Evolutionary conservation across 495 filamentous ascomycete species (phyloP), one percentile per base, ranked within the genome.

Genomic region (Annulohypoxylon stygium): DNA sequence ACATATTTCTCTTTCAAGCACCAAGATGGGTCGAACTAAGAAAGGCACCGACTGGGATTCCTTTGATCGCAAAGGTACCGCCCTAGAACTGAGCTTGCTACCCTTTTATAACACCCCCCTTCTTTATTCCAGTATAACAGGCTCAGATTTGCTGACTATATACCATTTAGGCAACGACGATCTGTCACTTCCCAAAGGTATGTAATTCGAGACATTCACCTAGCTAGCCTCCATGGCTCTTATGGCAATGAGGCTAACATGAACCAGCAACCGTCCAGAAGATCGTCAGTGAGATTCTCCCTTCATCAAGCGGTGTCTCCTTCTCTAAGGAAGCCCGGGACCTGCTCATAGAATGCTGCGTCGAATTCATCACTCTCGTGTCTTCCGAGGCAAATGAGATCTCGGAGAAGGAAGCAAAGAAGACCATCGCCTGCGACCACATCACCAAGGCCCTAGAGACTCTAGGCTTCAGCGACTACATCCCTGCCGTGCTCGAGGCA

Each of bases 381-480:
- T 97, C 95, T 25, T 96, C 93, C 39, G 94, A 99, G 83, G 97
- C 96, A 8, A 99, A 99, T 79, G 96, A 99, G 74, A 99, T 99
- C 70, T 93, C 94, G 14, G 96, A 99, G 81, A 97, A 95, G 76
- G 96, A 99, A 71, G 91, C 94, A 10, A 99, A 99, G 87, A 99
- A 99, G 85, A 99, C 96, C 0, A 99, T 99, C 63, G 95, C 94
- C 0, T 94, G 92, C 73, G 96, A 99, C 76, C 96, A 99, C 82
- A 95, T 98, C 73, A 94, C 95, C 74, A 93, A 93, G 76, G 97
- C 97, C 3, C 85, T 99, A 43, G 89, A 91, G 60, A 91, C 97
- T 74, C 88, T 99, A 14, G 96, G 95, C 0, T 99, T 98, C 77
- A 85, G 88, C 14, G 95, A 97, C 34, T 98, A 98, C 74, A 90